Evolutionary conservation across 2,329 filamentous ascomycete species (phyloP).

Genomic region (Ustulina deusta): DNA sequence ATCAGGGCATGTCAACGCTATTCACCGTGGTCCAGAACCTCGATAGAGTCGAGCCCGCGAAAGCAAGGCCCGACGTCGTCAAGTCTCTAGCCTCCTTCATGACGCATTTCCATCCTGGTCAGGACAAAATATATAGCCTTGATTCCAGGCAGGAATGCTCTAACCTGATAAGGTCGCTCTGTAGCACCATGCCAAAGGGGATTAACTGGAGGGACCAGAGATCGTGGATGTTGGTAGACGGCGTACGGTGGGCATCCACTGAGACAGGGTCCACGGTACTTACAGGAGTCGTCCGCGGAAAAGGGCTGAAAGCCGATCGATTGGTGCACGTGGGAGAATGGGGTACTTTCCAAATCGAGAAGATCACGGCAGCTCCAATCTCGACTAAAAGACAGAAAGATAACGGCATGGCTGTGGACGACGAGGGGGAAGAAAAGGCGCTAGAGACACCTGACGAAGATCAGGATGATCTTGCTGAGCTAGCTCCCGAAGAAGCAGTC

Average conservation of each 20-base stretch:
- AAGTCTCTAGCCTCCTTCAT: conserved; percentile 92
- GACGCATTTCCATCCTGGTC: conserved; percentile 91
- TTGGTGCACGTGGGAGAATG: conserved; percentile 92
- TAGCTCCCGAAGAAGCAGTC: conserved; percentile 86
- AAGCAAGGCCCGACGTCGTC: conserved; percentile 80
- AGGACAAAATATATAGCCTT: conserved; percentile 90
- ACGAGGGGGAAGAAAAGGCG: conserved; percentile 64
- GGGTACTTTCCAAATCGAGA: conserved; percentile 93
- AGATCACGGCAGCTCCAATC: conserved; percentile 82
- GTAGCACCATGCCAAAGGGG: conserved; percentile 91
- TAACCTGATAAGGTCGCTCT: conserved; percentile 90
- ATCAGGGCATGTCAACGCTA: conserved; percentile 94
- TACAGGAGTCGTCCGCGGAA: conserved; percentile 87
- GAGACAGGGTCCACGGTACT: conserved; percentile 75
- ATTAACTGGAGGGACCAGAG: conserved; percentile 95
- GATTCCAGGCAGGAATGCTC: conserved; percentile 91
- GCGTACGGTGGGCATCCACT: conserved; percentile 76
- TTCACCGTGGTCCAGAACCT: conserved; percentile 86
- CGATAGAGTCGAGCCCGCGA: conserved; percentile 80
- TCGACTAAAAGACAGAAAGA: conserved; percentile 70
- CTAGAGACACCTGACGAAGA: conserved; percentile 81
- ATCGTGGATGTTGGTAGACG: conserved; percentile 94
- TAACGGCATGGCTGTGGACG: conserved; percentile 76
- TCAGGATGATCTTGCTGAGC: conserved; percentile 82
- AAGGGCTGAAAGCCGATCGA: conserved; percentile 87